Evolutionary conservation across 1,284 basidiomycete species (phyloP).

Genomic region (Cryptococcus maquisensis): DNA sequence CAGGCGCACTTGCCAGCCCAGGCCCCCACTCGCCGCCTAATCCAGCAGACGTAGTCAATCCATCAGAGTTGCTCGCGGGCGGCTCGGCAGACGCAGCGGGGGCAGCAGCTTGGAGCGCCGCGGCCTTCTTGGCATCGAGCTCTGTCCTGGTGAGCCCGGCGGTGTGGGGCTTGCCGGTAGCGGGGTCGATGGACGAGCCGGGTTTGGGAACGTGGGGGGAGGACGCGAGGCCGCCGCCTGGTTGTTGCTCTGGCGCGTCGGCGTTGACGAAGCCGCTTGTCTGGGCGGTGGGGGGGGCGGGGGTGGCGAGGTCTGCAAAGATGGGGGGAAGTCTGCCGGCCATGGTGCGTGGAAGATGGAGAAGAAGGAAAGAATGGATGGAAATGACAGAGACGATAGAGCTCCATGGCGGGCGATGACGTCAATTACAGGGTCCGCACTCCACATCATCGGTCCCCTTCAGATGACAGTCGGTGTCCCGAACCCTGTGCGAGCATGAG

Average conservation of each 20-base stretch:
- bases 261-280: conserved; percentile 26
- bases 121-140: conserved; percentile 31
- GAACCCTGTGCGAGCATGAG: no score
- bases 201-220: conserved; percentile 23
- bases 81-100: not conserved
- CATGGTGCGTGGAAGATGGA: not conserved
- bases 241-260: not conserved
- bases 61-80: no score
- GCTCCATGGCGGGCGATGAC: not conserved
- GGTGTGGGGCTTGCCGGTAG: conserved; percentile 23
- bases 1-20: conserved; percentile 20
- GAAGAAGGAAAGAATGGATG: not conserved
- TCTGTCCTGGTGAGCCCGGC: conserved; percentile 39
- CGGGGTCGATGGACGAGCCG: conserved; percentile 10
- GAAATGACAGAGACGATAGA: not conserved
- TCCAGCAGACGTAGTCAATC: conserved; percentile 1
- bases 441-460: no score
- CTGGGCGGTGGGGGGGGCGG: conserved; percentile 16
- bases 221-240: conserved; percentile 21
- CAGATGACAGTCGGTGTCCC: no score
- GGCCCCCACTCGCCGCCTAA: not conserved
- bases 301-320: not conserved
- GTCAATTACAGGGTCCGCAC: no score
- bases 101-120: not conserved
- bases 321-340: not conserved